Conservation (phyloP, 2,329 filamentous ascomycete genomes). For the Talaromyces sp. region DNA sequence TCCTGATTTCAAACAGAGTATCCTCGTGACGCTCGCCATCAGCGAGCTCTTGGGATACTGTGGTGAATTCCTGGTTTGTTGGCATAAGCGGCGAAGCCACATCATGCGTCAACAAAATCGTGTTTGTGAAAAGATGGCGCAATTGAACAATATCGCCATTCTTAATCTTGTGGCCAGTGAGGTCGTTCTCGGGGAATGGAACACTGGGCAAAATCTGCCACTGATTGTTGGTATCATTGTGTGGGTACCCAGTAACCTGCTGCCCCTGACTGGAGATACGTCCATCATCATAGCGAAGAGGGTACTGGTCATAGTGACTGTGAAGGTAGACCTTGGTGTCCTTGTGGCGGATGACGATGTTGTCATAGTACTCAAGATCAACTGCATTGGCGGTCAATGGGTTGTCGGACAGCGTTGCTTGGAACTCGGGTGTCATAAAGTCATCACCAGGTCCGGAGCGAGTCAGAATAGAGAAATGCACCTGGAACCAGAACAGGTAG, state of each 20-base stretch:
- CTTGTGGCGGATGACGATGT: constrained; percentile 86
- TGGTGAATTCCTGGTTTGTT: constrained; percentile 98
- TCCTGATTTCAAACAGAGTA: constrained; percentile 86
- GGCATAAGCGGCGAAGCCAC: constrained; percentile 95
- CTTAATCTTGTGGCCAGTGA: constrained; percentile 64
- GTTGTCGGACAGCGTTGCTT: constrained; percentile 95
- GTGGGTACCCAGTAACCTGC: constrained; percentile 96
- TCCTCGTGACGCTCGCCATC: constrained; percentile 76
- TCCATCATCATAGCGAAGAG: constrained; percentile 93
- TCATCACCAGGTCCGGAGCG: constrained; percentile 93
- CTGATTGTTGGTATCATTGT: constrained; percentile 98
- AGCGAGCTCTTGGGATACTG: constrained; percentile 69
- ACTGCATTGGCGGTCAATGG: constrained; percentile 84
- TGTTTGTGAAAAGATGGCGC: constrained; percentile 81
- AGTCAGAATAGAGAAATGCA: constrained; percentile 88
- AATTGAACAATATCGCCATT: constrained; percentile 86
- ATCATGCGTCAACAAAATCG: constrained; percentile 86
- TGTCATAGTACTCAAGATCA: constrained; percentile 85
- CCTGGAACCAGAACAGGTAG: constrained; percentile 99
- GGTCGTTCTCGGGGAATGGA: constrained; percentile 53
- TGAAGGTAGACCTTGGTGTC: constrained; percentile 96
- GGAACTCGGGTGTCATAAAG: constrained; percentile 98
- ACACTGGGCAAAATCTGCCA: constrained; percentile 84
- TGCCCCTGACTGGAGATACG: constrained; percentile 96
- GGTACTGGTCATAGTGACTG: constrained; percentile 85